Evolutionary conservation across 2,329 filamentous ascomycete species (phyloP).

Genomic region (Fusarium clavum): DNA sequence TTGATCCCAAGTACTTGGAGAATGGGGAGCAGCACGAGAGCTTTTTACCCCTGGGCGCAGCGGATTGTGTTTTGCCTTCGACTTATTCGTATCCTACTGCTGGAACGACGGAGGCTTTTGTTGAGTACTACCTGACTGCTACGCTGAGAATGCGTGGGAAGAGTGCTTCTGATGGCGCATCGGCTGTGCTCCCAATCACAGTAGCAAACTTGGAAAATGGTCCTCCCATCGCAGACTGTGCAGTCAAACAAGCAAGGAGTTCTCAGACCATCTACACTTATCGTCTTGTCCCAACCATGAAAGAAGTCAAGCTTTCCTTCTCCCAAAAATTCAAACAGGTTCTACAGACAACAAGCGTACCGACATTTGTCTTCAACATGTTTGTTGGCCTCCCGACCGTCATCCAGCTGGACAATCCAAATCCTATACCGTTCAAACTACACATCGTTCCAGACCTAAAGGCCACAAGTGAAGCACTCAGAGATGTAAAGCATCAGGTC

Average conservation of each 20-base stretch:
- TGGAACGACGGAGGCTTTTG: slow-evolving; percentile 10
- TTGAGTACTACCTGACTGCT: slow-evolving; percentile 53
- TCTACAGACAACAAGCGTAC: slow-evolving; percentile 53
- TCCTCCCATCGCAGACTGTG: slow-evolving; percentile 37
- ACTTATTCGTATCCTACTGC: neutral
- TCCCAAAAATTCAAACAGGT: slow-evolving; percentile 51
- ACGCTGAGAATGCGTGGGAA: slow-evolving; percentile 27
- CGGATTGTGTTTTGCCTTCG: slow-evolving; percentile 10
- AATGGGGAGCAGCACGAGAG: neutral
- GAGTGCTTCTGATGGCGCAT: neutral
- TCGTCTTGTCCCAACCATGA: slow-evolving; percentile 50
- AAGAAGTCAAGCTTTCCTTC: slow-evolving; percentile 47
- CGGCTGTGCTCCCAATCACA: slow-evolving; percentile 43
- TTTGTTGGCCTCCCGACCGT: slow-evolving; percentile 44
- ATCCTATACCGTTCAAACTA: slow-evolving; percentile 44
- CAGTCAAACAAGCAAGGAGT: neutral
- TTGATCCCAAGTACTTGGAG: neutral
- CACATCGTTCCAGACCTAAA: slow-evolving; percentile 27
- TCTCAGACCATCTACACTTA: slow-evolving; percentile 35
- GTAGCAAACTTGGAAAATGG: slow-evolving; percentile 21
- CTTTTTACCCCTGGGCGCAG: neutral
- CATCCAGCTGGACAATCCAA: slow-evolving; percentile 49
- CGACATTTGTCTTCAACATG: slow-evolving; percentile 45
- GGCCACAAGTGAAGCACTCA: slow-evolving; percentile 38
- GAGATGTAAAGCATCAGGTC: slow-evolving; percentile 27